A percentile compares a stretch with the other conserved stretches of the same genome.
phyloP scores from a whole-genome alignment of 2,329 filamentous ascomycete species.

The Dactylellina leptospora region DNA sequence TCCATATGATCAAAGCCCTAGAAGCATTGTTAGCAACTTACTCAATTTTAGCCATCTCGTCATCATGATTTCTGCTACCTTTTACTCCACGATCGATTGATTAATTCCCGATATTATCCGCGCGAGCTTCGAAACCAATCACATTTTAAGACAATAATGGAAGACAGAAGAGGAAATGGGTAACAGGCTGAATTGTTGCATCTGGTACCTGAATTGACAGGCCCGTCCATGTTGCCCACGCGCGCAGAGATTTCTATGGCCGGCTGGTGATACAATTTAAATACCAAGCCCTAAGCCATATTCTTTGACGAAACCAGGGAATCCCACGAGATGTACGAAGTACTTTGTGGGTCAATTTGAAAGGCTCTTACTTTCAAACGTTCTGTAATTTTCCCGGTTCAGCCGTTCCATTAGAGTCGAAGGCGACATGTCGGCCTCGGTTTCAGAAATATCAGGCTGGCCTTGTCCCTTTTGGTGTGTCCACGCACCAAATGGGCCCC shows the following conservation, averaged over 20 bases:
- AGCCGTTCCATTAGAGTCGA: slow-evolving; percentile 7
- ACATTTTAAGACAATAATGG: not conserved
- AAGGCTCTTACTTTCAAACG: slow-evolving; percentile 8
- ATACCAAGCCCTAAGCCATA: no score
- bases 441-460: slow-evolving; percentile 27
- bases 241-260: no score
- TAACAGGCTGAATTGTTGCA: slow-evolving; percentile 34
- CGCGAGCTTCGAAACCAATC: not conserved
- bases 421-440: not conserved
- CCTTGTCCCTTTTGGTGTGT: slow-evolving; percentile 11
- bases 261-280: no score
- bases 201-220: slow-evolving; percentile 45
- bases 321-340: no score
- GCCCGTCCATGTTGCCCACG: slow-evolving; percentile 20
- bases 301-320: no score
- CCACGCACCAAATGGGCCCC: slow-evolving; percentile 5
- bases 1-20: no score
- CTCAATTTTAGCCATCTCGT: not conserved
- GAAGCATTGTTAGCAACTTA: not conserved
- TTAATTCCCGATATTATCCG: slow-evolving; percentile 15
- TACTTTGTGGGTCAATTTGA: no score
- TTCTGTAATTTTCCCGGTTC: slow-evolving; percentile 34
- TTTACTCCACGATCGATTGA: slow-evolving; percentile 2
- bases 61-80: not conserved
- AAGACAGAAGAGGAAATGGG: not conserved